Evolutionary conservation across 768 basidiomycete genomes (phyloP), one percentile per base, ranked within the genome.

Genomic region (Phlebiopsis flavidoalba): DNA sequence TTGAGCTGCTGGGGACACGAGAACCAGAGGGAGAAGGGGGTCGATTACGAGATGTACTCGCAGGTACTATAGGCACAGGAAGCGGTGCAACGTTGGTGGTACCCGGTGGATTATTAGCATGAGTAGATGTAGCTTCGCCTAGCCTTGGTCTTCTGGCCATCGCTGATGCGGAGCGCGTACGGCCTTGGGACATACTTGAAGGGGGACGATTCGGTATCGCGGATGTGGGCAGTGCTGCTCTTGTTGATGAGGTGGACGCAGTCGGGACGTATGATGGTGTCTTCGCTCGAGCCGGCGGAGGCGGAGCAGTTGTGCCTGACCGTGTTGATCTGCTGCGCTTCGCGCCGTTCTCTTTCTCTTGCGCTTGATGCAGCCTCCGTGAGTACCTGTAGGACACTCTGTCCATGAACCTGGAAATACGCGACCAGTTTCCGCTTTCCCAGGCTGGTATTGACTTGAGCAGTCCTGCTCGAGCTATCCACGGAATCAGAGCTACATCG

Each of bases 391-490:
- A 95, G 72, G 66, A 98, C 87, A 65, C 88, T 84, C 64, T 88
- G 81, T 8, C 95, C 95, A 60, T 92, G 83, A 2, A 97, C 89
- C 56, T 91, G 79, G n/a, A 81, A 98, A 98, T 0, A 85, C 79
- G 15, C 84, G 80, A 0, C 83, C 83, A 26, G 86, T 77, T 63
- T 84, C 81, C 49, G 86, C 79, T 73, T n/a, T 99, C 97, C 96
- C 96, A 99, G 17, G 79, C 74, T 1, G 94, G 91, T 57, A 98
- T 85, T 0, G 84, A 79, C 0, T 77, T 71, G 5, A 96, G 75
- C 1, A 99, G 62, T 98, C 94, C 70, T 88, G 86, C 74, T 98
- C 95, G 61, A 98, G 81, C 95, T 98, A 64, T 12, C 57, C 5
- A 14, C 45, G 60, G 26, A 10, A 59, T 40, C 57, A 51, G 58